Conservation (phyloP, 208 protist species). For the Trypanosoma melophagium region DNA sequence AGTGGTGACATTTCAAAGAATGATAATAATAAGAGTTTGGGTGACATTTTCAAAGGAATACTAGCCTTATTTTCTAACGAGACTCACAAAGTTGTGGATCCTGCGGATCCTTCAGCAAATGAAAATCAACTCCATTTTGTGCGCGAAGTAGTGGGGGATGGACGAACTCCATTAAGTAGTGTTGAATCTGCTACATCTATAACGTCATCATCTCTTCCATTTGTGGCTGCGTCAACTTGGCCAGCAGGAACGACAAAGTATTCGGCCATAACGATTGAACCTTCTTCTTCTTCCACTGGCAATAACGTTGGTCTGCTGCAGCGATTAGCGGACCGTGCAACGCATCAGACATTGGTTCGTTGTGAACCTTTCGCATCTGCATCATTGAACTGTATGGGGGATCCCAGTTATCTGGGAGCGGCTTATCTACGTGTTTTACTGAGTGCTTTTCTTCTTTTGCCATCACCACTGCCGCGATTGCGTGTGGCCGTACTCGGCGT, state of each 20-base stretch:
- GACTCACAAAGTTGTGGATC: conserved; percentile 1
- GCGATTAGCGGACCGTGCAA: conserved; percentile 54
- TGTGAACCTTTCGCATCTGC: conserved; percentile 56
- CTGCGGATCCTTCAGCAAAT: not conserved
- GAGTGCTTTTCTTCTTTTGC: conserved; percentile 64
- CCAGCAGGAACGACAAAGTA: conserved; percentile 69
- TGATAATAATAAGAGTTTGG: not conserved
- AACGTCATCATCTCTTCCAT: not conserved
- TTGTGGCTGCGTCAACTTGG: conserved; percentile 50
- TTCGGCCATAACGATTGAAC: conserved; percentile 63
- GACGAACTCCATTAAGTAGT: not conserved
- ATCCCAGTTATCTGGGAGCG: conserved; percentile 64
- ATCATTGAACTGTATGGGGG: conserved; percentile 55
- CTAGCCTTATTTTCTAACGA: conserved; percentile 35
- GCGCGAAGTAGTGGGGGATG: conserved; percentile 32
- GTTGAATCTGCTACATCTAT: not conserved
- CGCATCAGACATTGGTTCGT: conserved; percentile 77
- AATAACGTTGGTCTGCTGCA: conserved; percentile 31
- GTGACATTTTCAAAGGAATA: not conserved
- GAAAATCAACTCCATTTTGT: conserved; percentile 23
- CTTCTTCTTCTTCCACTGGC: conserved; percentile 12
- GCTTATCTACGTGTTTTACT: conserved; percentile 84
- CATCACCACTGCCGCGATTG: conserved; percentile 38
- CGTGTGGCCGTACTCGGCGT: conserved; percentile 78
- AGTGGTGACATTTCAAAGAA: not conserved